Base-by-base conservation (phyloP, 2,329 filamentous ascomycete species). In the Diaporthe vexans region DNA sequence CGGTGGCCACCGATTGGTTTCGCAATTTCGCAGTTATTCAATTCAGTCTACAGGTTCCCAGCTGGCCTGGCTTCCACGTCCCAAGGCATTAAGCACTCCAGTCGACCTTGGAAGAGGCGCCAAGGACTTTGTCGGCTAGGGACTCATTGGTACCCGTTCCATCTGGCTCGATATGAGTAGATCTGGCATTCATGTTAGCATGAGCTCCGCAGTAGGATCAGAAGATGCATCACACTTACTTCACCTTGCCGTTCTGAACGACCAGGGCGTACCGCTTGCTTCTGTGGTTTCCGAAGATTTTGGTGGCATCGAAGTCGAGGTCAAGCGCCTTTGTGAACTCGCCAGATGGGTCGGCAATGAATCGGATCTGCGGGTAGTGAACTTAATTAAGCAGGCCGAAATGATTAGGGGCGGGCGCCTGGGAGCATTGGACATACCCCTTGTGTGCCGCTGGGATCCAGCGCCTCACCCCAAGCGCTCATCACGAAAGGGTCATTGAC, bases 401-500 rank as follows among this genome's bases (percentile, higher is more conserved):
- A 51, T 4, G 46, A 13, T 3, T 4, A n/a, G 40, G 15, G 46
- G 40, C 11, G 19, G 56, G 19, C 9, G 6, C 26, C 6, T n/a
- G 29, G 52, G n/a, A 21, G 52, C 40, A 52, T 26, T 43, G 13
- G 46, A 88, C 93, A 84, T 90, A 97, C 95, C 67, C 94, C 94
- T 75, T 93, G 94, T 82, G 91, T 89, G 78, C 90, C 90, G 8
- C 88, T 86, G 15, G 95, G 94, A 83, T 98, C 95, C 57, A 98
- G 88, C 76, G 90, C 87, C 76, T 93, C 90, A 61, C 86, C 92
- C 95, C 95, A 98, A 7, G 95, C 95, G 84, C 97, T 97, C 90
- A 95, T 98, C 17, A 65, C 95, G 82, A 98, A 98, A 26, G 95
- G 91, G 82, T 98, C 96, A 82, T 98, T 98, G 81, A 98, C 95